Evolutionary conservation across 164 flowering plant genomes (phyloP).

Genomic region (Nymphaea colorata): DNA sequence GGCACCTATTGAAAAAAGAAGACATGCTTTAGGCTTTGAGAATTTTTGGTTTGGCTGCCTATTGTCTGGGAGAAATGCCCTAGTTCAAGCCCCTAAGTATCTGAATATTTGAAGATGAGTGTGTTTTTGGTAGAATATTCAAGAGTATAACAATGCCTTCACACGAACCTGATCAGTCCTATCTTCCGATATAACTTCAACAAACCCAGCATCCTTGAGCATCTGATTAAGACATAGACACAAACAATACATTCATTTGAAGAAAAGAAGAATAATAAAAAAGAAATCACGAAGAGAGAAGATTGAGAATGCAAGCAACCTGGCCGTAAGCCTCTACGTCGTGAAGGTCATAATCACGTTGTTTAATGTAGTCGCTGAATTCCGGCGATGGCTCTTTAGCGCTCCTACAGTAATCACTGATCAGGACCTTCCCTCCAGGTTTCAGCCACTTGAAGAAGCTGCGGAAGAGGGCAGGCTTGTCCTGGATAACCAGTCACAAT

Average conservation of each 20-base stretch:
- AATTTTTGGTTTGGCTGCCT: too few relatives aligned
- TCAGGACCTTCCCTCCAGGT: constrained; percentile 89
- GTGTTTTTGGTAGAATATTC: background rate
- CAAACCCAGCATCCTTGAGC: constrained; percentile 94
- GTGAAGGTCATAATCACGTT: constrained; percentile 95
- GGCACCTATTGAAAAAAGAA: too few relatives aligned
- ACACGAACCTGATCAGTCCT: constrained; percentile 74
- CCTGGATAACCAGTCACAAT: constrained; percentile 28
- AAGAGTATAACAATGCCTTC: background rate
- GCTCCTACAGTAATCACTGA: constrained; percentile 85
- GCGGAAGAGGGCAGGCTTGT: constrained; percentile 79
- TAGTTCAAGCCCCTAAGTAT: too few relatives aligned
- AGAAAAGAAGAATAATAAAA: background rate
- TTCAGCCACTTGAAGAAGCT: constrained; percentile 89
- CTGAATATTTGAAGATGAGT: background rate
- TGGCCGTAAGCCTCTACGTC: constrained; percentile 83
- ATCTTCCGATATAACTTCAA: constrained; percentile 82
- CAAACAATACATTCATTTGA: too few relatives aligned
- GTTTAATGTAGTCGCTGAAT: constrained; percentile 64
- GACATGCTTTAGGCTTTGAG: too few relatives aligned
- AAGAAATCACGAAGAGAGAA: background rate
- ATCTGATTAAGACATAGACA: constrained; percentile 34
- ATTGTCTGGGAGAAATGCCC: too few relatives aligned
- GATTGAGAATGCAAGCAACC: constrained; percentile 25
- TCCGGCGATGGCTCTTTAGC: constrained; percentile 57